A percentile compares a stretch with the other conserved stretches of the same genome.
Evolutionary conservation across 2,329 filamentous ascomycete genomes (phyloP).

Genomic region (Ophiostoma himal-ulmi): DNA sequence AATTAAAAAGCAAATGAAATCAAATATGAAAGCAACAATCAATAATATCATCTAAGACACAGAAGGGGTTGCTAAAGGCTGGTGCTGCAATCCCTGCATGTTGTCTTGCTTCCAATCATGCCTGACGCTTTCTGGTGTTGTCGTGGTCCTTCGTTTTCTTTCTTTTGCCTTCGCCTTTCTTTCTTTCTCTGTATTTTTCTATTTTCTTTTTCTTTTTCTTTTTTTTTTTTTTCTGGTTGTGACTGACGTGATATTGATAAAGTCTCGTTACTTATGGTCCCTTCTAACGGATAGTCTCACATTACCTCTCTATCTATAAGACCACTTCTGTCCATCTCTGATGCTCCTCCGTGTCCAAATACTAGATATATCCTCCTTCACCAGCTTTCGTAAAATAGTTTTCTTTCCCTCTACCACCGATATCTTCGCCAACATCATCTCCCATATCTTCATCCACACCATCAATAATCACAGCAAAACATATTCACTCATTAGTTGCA

Average conservation of each 20-base stretch:
- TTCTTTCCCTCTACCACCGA: background rate
- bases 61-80: slow-evolving; percentile 7
- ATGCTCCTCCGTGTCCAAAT: background rate
- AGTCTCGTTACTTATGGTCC: background rate
- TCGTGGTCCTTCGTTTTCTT: background rate
- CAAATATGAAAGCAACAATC: background rate
- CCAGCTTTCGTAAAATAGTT: background rate
- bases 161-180: background rate
- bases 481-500: background rate
- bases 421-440: background rate
- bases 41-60: background rate
- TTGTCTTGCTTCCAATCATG: background rate
- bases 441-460: background rate
- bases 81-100: slow-evolving; percentile 17
- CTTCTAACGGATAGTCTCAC: background rate
- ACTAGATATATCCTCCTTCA: background rate
- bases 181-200: background rate
- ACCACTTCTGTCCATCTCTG: background rate
- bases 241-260: background rate
- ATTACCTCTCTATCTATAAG: background rate
- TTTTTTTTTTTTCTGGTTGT: background rate
- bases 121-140: background rate
- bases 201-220: background rate
- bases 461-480: background rate
- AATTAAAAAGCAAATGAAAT: background rate